Evolutionary conservation across 805 yeast species (phyloP).

Genomic region (Candida ascalaphidarum): DNA sequence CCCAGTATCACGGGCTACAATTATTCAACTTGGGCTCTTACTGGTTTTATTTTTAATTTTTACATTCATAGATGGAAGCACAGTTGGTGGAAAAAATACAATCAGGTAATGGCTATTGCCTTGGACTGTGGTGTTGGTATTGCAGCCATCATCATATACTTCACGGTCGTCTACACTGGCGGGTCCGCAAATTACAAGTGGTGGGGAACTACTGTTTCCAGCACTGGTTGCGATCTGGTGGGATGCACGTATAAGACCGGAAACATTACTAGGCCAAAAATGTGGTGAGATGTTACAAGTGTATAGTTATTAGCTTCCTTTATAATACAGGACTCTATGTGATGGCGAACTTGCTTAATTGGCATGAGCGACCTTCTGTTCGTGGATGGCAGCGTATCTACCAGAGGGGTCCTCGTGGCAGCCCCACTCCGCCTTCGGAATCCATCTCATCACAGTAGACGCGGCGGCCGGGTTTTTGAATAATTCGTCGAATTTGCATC

Average conservation of each 20-base stretch:
- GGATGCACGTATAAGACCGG: slow-evolving; percentile 8
- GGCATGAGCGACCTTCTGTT: slow-evolving; percentile 31
- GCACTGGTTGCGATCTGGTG: slow-evolving; percentile 5
- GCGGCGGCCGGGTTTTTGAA: slow-evolving; percentile 87
- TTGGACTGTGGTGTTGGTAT: slow-evolving; percentile 7
- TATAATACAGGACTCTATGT: too few relatives aligned
- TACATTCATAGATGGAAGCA: slow-evolving; percentile 3
- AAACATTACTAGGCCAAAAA: too few relatives aligned
- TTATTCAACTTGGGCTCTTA: slow-evolving; percentile 4
- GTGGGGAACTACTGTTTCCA: slow-evolving; percentile 6
- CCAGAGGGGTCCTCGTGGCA: slow-evolving; percentile 99
- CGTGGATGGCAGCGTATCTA: slow-evolving; percentile 89
- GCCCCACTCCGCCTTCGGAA: slow-evolving; percentile 99
- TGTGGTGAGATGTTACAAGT: too few relatives aligned
- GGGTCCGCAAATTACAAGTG: slow-evolving; percentile 3
- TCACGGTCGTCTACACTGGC: slow-evolving; percentile 6
- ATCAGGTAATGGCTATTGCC: slow-evolving; percentile 4
- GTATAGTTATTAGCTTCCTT: too few relatives aligned
- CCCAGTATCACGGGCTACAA: slow-evolving; percentile 6
- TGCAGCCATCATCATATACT: slow-evolving; percentile 6
- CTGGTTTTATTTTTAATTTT: slow-evolving; percentile 3
- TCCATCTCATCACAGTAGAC: slow-evolving; percentile 97
- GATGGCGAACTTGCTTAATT: too few relatives aligned
- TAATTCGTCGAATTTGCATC: slow-evolving; percentile 89
- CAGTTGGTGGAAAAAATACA: slow-evolving; percentile 7